Conservation (phyloP, 164 flowering plant genomes). For the Magnolia officinalis region DNA sequence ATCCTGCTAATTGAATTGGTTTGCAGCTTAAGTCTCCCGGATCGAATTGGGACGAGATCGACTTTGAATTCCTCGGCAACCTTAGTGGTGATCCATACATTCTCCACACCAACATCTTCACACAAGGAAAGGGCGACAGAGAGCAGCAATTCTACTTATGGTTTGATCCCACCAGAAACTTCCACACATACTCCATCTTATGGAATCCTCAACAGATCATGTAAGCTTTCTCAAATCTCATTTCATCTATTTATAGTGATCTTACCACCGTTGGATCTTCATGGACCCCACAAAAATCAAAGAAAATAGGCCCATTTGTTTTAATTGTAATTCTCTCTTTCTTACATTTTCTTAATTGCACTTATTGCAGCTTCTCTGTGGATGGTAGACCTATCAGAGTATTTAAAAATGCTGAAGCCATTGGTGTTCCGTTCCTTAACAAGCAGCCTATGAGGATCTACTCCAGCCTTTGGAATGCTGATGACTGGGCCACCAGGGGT, state of each 20-base stretch:
- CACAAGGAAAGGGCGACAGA: constrained; percentile 9
- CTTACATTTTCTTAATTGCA: neutral
- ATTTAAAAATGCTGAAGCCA: constrained; percentile 1
- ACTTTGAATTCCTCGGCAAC: constrained; percentile 13
- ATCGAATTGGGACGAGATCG: constrained; percentile 6
- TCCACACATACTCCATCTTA: constrained; percentile 9
- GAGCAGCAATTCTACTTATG: constrained; percentile 9
- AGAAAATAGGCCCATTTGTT: too few relatives aligned
- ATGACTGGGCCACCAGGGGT: constrained; percentile 10
- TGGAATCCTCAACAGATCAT: constrained; percentile 8
- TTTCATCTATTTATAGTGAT: neutral
- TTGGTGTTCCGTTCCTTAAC: neutral
- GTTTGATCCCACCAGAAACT: constrained; percentile 7
- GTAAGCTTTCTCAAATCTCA: neutral
- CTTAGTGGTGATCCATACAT: constrained; percentile 8
- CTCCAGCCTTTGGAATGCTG: constrained; percentile 8
- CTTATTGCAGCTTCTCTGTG: constrained; percentile 1
- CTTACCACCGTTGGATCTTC: too few relatives aligned
- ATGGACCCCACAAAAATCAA: too few relatives aligned
- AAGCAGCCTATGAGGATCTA: constrained; percentile 8
- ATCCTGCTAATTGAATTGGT: neutral
- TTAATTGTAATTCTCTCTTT: neutral
- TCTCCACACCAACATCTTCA: constrained; percentile 11
- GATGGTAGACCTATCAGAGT: constrained; percentile 3
- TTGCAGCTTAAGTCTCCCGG: constrained; percentile 8